These are phyloP conservation scores for Lipomyces spencermartinsiae DNA, from an alignment of 805 yeast species.

Conservation along the genomic window DNA sequence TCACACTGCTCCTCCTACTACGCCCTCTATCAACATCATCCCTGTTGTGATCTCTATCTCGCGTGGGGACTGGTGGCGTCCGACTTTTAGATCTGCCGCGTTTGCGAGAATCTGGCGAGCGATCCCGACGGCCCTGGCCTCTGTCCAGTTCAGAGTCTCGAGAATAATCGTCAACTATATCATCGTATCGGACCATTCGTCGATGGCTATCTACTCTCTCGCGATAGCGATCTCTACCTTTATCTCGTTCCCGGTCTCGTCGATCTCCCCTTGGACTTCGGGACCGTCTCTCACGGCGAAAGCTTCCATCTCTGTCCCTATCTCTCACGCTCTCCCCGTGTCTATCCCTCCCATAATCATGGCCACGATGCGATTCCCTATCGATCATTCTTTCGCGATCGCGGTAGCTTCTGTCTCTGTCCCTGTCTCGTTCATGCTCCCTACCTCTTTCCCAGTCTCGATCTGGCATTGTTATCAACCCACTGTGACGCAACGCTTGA, in stretches of 20 bases:
- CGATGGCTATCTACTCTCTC: background rate
- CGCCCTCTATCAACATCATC: background rate
- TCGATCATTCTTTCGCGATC: constrained; percentile 15
- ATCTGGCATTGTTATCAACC: background rate
- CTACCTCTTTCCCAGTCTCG: constrained; percentile 6
- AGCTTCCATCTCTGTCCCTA: constrained; percentile 2
- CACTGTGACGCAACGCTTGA: background rate
- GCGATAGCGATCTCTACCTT: constrained; percentile 17
- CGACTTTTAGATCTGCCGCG: background rate
- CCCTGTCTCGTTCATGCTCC: constrained; percentile 17
- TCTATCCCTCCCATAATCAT: constrained; percentile 4
- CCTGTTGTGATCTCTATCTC: constrained; percentile 4
- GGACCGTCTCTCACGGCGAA: constrained; percentile 1
- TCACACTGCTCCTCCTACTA: background rate
- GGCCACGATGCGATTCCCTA: constrained; percentile 4
- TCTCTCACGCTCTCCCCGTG: constrained; percentile 11
- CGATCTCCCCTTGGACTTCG: constrained; percentile 10
- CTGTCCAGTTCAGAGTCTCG: constrained; percentile 14
- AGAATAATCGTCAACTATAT: constrained; percentile 11
- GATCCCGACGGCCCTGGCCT: background rate
- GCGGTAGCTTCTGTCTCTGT: constrained; percentile 14
- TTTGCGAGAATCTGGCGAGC: background rate
- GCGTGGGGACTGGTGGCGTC: background rate
- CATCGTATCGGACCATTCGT: constrained; percentile 7
- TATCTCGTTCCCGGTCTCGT: constrained; percentile 5